Conservation (phyloP, 164 flowering plant species). For the Sextonia rubra region DNA sequence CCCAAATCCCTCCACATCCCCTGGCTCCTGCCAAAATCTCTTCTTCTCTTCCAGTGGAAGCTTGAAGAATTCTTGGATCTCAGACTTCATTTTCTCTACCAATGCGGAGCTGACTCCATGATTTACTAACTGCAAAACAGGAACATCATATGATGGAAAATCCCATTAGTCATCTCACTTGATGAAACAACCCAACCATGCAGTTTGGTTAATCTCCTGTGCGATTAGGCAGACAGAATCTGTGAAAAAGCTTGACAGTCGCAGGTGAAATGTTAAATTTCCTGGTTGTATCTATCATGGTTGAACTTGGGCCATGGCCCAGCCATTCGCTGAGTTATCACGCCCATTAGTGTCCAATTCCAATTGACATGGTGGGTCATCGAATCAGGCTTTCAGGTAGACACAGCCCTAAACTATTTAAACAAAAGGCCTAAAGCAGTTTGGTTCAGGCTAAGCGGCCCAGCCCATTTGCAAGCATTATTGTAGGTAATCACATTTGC, state of each 20-base stretch:
- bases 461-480: too few species aligned
- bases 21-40: slow-evolving; percentile 28
- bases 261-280: neutral
- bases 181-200: neutral
- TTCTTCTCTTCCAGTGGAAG: slow-evolving; percentile 47
- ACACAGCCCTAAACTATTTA: too few species aligned
- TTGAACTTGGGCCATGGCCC: neutral
- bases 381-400: too few species aligned
- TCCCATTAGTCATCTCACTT: neutral
- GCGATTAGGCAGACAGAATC: neutral
- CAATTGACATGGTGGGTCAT: too few species aligned
- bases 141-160: neutral
- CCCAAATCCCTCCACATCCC: slow-evolving; percentile 47
- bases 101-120: slow-evolving; percentile 36
- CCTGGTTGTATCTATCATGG: neutral
- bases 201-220: neutral
- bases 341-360: too few species aligned
- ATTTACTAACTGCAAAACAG: slow-evolving; percentile 31
- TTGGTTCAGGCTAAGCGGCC: too few species aligned
- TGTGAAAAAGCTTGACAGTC: neutral
- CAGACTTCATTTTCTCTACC: slow-evolving; percentile 41
- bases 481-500: too few species aligned
- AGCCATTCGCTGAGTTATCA: neutral
- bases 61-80: slow-evolving; percentile 31
- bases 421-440: too few species aligned